Evolutionary conservation across 148 eudicot species (phyloP).

Genomic region (Mesembryanthemum crystallinum): DNA sequence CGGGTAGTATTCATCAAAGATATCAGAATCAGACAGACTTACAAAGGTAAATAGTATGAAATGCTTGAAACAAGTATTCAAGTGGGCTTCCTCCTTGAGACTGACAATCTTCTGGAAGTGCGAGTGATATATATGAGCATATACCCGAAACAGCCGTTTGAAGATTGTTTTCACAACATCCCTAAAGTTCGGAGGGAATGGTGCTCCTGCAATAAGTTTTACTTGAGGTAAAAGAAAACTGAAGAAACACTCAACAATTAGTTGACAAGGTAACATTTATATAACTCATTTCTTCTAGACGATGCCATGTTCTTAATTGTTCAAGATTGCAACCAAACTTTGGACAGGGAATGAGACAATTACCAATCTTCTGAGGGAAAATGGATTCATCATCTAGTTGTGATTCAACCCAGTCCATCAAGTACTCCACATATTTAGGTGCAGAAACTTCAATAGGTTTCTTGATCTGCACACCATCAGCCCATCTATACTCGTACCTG

Average conservation of each 20-base stretch:
- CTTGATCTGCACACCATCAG: slow-evolving; percentile 94
- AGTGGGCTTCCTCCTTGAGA: slow-evolving; percentile 96
- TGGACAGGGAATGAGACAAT: neutral
- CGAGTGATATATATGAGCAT: slow-evolving; percentile 96
- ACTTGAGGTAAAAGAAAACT: neutral
- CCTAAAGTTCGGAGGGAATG: slow-evolving; percentile 89
- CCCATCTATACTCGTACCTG: slow-evolving; percentile 98
- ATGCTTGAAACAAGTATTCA: slow-evolving; percentile 98
- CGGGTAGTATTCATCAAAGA: neutral
- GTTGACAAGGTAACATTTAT: neutral
- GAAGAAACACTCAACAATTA: neutral
- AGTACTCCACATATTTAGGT: slow-evolving; percentile 90
- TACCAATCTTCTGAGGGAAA: slow-evolving; percentile 94
- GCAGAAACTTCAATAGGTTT: slow-evolving; percentile 98
- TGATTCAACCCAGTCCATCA: slow-evolving; percentile 98
- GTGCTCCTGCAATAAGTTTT: slow-evolving; percentile 58
- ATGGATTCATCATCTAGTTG: slow-evolving; percentile 93
- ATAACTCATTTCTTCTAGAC: neutral
- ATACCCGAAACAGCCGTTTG: slow-evolving; percentile 92
- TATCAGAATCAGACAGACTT: slow-evolving; percentile 34
- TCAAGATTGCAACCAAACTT: neutral
- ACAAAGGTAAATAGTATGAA: slow-evolving; percentile 90
- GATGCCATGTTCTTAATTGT: neutral
- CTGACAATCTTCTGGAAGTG: slow-evolving; percentile 99
- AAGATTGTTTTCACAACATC: slow-evolving; percentile 95